Conservation (phyloP, 2,329 filamentous ascomycete species). For the Nannizziopsis barbatae region DNA sequence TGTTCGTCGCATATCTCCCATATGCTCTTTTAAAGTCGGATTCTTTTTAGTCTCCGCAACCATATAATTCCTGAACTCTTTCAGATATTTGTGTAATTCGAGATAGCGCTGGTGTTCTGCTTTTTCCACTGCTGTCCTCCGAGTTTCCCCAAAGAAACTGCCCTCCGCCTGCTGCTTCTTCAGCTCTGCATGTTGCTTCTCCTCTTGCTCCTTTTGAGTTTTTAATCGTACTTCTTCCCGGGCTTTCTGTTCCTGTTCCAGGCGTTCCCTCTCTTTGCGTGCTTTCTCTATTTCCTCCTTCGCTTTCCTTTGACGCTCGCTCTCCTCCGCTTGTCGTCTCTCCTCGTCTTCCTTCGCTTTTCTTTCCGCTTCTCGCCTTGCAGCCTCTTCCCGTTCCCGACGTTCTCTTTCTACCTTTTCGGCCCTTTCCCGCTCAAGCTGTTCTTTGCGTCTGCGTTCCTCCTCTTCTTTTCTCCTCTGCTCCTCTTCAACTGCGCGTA, state of each 20-base stretch:
- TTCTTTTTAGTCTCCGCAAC: slow-evolving; percentile 46
- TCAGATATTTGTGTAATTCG: slow-evolving; percentile 57
- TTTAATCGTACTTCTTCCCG: slow-evolving; percentile 23
- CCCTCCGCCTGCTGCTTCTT: slow-evolving; percentile 23
- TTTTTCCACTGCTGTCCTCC: slow-evolving; percentile 29
- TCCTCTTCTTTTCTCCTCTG: slow-evolving; percentile 27
- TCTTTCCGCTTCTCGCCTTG: slow-evolving; percentile 35
- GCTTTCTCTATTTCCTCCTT: slow-evolving; percentile 25
- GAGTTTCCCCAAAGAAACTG: slow-evolving; percentile 22
- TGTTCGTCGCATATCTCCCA: slow-evolving; percentile 61
- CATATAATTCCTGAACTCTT: slow-evolving; percentile 46
- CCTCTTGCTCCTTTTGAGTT: slow-evolving; percentile 24
- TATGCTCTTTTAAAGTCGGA: slow-evolving; percentile 48
- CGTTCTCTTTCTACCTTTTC: slow-evolving; percentile 23
- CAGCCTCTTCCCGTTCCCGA: slow-evolving; percentile 37
- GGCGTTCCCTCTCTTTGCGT: slow-evolving; percentile 16
- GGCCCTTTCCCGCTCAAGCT: slow-evolving; percentile 26
- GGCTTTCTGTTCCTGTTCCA: slow-evolving; percentile 18
- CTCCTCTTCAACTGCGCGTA: slow-evolving; percentile 31
- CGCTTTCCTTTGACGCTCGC: slow-evolving; percentile 38
- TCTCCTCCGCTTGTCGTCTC: slow-evolving; percentile 37
- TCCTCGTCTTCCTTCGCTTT: slow-evolving; percentile 39
- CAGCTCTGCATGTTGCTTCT: slow-evolving; percentile 21
- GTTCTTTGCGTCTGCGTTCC: slow-evolving; percentile 28
- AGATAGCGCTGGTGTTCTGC: slow-evolving; percentile 40